A percentile compares a stretch with the other conserved stretches of the same genome.
phyloP scores from a whole-genome alignment of 495 filamentous ascomycete species.

The Hypoxylon intermedium region DNA sequence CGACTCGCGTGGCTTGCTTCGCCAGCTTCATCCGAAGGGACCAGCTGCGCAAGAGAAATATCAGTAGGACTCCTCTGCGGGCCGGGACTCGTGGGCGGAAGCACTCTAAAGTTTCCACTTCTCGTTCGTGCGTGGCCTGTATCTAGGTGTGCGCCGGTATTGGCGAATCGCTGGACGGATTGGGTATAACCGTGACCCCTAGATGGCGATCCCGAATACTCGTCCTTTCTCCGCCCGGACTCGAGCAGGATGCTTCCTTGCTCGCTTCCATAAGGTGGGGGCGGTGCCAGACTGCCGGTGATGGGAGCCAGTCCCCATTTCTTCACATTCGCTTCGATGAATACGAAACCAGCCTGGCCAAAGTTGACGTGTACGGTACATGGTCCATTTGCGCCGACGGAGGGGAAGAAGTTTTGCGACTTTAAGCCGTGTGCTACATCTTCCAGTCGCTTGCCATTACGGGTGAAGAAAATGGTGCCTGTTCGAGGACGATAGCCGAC shows the following conservation, averaged over 20 bases:
- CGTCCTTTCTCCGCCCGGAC: slow-evolving; percentile 69
- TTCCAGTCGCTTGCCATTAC: slow-evolving; percentile 96
- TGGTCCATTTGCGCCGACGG: slow-evolving; percentile 91
- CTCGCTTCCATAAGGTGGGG: slow-evolving; percentile 94
- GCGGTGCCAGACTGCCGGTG: slow-evolving; percentile 92
- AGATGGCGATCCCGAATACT: slow-evolving; percentile 64
- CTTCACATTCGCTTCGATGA: slow-evolving; percentile 99
- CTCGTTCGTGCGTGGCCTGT: slow-evolving; percentile 59
- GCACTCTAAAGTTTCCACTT: slow-evolving; percentile 68
- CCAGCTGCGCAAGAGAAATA: slow-evolving; percentile 83
- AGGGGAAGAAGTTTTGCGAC: slow-evolving; percentile 94
- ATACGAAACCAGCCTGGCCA: slow-evolving; percentile 95
- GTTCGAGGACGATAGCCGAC: slow-evolving; percentile 94
- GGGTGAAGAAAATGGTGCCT: slow-evolving; percentile 95
- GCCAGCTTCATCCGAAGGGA: slow-evolving; percentile 77
- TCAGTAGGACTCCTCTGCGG: slow-evolving; percentile 93
- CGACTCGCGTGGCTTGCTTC: slow-evolving; percentile 69
- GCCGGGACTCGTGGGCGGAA: slow-evolving; percentile 82
- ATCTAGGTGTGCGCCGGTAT: slow-evolving; percentile 44
- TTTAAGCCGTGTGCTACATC: slow-evolving; percentile 94
- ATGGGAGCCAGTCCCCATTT: slow-evolving; percentile 98
- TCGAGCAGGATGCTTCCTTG: slow-evolving; percentile 95
- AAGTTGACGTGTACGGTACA: slow-evolving; percentile 95
- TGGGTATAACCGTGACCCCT: slow-evolving; percentile 59
- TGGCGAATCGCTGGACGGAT: slow-evolving; percentile 47